Percentiles rank a stretch among this genome's conserved stretches.
These are phyloP conservation scores for Pleurozium schreberi DNA, from an alignment of 225 moss, liverwort and hornwort species.

Conservation along the genomic window DNA sequence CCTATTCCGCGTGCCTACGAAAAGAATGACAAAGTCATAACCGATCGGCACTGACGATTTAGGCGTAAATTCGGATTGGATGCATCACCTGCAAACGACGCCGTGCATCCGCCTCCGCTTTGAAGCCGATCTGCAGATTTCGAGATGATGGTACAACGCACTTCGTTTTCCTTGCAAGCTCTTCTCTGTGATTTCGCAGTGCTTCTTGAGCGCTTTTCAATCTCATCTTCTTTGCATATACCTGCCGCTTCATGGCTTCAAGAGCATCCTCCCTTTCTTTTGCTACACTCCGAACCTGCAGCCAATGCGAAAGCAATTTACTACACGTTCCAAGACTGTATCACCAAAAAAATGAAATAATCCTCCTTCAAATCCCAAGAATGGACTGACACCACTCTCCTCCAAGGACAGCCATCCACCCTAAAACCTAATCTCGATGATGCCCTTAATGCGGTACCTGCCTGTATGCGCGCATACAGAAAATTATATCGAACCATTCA, in stretches of 20 bases:
- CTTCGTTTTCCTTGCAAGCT: constrained; percentile 40
- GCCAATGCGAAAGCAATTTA: background rate
- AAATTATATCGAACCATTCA: background rate
- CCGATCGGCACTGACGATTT: background rate
- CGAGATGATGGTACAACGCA: constrained; percentile 44
- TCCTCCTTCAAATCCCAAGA: background rate
- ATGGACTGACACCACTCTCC: background rate
- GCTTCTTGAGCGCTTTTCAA: constrained; percentile 40
- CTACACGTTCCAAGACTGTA: background rate
- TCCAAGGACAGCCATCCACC: background rate
- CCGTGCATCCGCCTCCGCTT: constrained; percentile 45
- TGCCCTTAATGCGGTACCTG: background rate
- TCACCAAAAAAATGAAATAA: background rate
- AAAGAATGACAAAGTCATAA: background rate
- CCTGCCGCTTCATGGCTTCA: constrained; percentile 63
- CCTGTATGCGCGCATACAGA: background rate
- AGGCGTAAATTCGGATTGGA: background rate
- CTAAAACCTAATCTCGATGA: background rate
- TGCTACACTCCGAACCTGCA: constrained; percentile 31
- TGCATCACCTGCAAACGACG: constrained; percentile 66
- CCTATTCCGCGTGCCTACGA: background rate
- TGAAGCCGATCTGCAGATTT: constrained; percentile 35
- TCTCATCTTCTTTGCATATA: constrained; percentile 38
- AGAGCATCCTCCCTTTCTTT: constrained; percentile 58
- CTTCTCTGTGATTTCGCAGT: constrained; percentile 11